phyloP scores from a whole-genome alignment of 169 alveolate species.

The Perkinsus chesapeaki region DNA sequence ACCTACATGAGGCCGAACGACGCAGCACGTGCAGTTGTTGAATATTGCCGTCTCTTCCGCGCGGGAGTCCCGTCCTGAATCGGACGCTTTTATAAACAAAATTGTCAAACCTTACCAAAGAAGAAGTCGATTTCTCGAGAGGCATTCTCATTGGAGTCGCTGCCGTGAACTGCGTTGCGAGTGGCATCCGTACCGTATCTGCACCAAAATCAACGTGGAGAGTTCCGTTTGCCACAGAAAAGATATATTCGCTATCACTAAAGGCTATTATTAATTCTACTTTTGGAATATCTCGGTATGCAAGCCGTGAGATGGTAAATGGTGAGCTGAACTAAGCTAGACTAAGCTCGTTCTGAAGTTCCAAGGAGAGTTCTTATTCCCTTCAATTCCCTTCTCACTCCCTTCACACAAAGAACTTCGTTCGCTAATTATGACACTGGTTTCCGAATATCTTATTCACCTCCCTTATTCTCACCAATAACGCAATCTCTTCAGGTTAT shows the following conservation, averaged over 20 bases:
- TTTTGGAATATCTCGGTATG: too few species aligned
- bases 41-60: slow-evolving; percentile 39
- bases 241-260: not conserved
- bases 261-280: too few species aligned
- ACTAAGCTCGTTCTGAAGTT: too few species aligned
- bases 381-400: too few species aligned
- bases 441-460: too few species aligned
- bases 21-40: slow-evolving; percentile 64
- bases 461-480: too few species aligned
- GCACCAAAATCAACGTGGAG: slow-evolving; percentile 57
- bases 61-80: slow-evolving; percentile 19
- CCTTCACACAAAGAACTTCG: too few species aligned
- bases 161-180: slow-evolving; percentile 63
- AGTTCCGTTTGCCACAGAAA: slow-evolving; percentile 20
- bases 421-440: too few species aligned
- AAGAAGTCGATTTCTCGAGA: slow-evolving; percentile 55
- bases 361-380: too few species aligned
- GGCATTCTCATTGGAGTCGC: slow-evolving; percentile 53
- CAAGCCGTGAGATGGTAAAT: too few species aligned
- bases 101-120: slow-evolving; percentile 43
- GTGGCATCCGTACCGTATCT: slow-evolving; percentile 62
- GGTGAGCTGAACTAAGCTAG: too few species aligned
- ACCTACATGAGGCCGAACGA: slow-evolving; percentile 64
- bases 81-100: not conserved
- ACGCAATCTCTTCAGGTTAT: too few species aligned